phyloP scores from a whole-genome alignment of 225 moss, liverwort and hornwort species.

The Thuidium tamariscinum region DNA sequence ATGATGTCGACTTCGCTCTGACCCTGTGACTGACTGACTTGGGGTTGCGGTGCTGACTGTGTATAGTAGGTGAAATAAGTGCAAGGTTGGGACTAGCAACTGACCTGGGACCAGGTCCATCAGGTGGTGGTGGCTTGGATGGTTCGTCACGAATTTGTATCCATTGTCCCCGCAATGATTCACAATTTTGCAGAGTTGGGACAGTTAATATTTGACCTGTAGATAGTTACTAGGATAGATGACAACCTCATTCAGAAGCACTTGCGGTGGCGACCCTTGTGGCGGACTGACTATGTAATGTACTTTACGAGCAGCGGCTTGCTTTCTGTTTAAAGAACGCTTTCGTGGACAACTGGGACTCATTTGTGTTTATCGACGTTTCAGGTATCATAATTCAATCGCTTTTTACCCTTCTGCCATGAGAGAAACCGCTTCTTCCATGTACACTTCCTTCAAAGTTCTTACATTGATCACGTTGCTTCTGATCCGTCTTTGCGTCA shows the following conservation, averaged over 20 bases:
- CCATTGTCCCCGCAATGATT: slow-evolving; percentile 50
- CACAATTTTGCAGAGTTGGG: slow-evolving; percentile 56
- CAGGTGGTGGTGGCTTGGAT: slow-evolving; percentile 7
- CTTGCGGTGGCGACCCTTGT: slow-evolving; percentile 28
- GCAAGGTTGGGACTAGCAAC: slow-evolving; percentile 14
- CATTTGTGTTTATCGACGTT: neutral
- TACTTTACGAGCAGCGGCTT: slow-evolving; percentile 39
- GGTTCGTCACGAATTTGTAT: slow-evolving; percentile 39
- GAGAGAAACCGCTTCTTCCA: neutral
- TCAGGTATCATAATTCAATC: neutral
- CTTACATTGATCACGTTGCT: neutral
- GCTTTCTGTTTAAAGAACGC: slow-evolving; percentile 25
- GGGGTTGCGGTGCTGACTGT: slow-evolving; percentile 11
- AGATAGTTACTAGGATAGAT: slow-evolving; percentile 34
- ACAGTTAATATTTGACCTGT: slow-evolving; percentile 46
- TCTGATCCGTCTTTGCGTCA: neutral
- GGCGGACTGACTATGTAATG: slow-evolving; percentile 42
- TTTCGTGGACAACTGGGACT: neutral
- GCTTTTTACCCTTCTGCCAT: neutral
- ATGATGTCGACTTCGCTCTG: slow-evolving; percentile 78
- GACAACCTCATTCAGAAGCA: slow-evolving; percentile 17
- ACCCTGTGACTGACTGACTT: slow-evolving; percentile 34
- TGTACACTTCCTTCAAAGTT: neutral
- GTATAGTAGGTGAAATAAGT: slow-evolving; percentile 49
- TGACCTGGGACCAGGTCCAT: slow-evolving; percentile 13